These are phyloP conservation scores for Cavenderia fasciculata DNA, from an alignment of 78 protist species.

Conservation along the genomic window DNA sequence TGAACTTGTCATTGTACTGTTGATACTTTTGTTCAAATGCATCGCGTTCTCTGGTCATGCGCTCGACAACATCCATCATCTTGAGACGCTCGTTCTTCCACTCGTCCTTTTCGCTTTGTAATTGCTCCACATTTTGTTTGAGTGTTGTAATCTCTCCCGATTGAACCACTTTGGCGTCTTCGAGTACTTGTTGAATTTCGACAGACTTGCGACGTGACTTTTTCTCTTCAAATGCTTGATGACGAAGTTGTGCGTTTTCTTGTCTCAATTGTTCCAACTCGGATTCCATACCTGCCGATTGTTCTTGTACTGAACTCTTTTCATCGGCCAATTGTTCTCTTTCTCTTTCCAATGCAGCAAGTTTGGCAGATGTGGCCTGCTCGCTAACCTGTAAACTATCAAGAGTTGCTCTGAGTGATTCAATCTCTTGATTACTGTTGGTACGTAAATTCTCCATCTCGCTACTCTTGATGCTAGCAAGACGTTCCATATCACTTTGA, in stretches of 20 bases:
- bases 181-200: constrained; percentile 41
- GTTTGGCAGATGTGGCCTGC: too few species aligned
- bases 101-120: not conserved
- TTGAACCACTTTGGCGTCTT: constrained; percentile 24
- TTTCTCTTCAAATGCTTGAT: constrained; percentile 3
- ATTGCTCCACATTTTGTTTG: not conserved
- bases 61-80: constrained; percentile 1
- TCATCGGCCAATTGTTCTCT: not conserved
- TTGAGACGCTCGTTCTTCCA: not conserved
- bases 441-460: not conserved
- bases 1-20: not conserved
- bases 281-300: not conserved
- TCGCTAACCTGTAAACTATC: not conserved
- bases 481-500: not conserved
- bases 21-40: not conserved
- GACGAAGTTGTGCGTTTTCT: constrained; percentile 3
- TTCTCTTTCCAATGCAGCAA: not conserved
- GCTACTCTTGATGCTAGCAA: not conserved
- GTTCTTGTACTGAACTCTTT: not conserved
- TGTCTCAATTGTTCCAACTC: not conserved
- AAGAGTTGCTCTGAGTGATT: not conserved
- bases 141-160: constrained; percentile 18
- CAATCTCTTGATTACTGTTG: not conserved
- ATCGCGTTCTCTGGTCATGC: not conserved
- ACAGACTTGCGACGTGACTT: constrained; percentile 27